Evolutionary conservation across 2,329 filamentous ascomycete species (phyloP).

Genomic region (Paracorniculantispora psalliotae): DNA sequence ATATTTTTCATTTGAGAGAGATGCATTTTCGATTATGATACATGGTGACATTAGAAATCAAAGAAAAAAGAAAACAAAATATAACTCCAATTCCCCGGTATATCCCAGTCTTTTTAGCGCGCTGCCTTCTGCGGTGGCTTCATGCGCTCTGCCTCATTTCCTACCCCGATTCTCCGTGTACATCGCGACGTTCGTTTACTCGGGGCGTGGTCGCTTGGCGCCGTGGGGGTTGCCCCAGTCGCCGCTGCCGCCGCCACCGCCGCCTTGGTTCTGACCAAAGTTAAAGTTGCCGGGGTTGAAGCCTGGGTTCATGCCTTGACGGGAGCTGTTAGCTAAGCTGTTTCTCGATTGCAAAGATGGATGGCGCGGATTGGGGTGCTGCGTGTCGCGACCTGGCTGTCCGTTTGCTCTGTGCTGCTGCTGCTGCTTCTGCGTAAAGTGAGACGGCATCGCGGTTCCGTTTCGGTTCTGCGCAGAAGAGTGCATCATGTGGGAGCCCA

Average conservation of each 20-base stretch:
- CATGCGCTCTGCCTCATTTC: neutral
- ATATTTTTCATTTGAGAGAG: neutral
- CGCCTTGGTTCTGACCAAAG: constrained; percentile 52
- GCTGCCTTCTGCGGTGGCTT: neutral
- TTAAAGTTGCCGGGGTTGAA: constrained; percentile 67
- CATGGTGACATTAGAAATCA: constrained; percentile 2
- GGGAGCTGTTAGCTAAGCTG: constrained; percentile 43
- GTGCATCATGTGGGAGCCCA: neutral
- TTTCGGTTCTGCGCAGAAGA: neutral
- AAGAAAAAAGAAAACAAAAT: neutral
- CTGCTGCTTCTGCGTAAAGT: neutral
- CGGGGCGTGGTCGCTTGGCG: constrained; percentile 71
- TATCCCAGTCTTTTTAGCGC: neutral
- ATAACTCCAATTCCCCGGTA: neutral
- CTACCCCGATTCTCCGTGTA: too few relatives aligned
- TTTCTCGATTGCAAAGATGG: neutral
- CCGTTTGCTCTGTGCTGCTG: neutral
- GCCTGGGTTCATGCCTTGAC: constrained; percentile 57
- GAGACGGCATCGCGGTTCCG: neutral
- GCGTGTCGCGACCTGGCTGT: neutral
- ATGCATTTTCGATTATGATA: constrained; percentile 6
- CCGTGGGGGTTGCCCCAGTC: constrained; percentile 78
- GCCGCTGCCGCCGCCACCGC: constrained; percentile 36
- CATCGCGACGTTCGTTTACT: constrained; percentile 40
- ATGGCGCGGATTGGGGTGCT: neutral